Evolutionary conservation across 441 rosid species (phyloP), one percentile per base, ranked within the genome.

Genomic region (Erodium trifolium): DNA sequence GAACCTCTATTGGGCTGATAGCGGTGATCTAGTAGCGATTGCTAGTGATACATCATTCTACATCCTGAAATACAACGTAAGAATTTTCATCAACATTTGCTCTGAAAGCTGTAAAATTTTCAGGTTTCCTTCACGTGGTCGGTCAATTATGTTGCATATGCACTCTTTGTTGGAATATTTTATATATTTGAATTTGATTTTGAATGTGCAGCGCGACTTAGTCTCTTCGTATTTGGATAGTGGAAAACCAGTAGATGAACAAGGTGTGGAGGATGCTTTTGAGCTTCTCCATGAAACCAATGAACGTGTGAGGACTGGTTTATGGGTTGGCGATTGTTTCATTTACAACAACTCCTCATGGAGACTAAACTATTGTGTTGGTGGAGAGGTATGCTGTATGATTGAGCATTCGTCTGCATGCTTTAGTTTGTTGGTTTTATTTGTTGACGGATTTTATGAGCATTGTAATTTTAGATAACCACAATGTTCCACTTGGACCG

Each of bases 271-370:
- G 73, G 98, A 95, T 80, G 96, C 98, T 19, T 95, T 95, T 83
- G 99, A 92, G 83, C 97, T 88, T 81, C 98, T 95, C 66, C 91
- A 90, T 80, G 98, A 95, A 82, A 86, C 87, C 79, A 92, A 86
- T 87, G 99, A 95, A 76, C 97, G 99, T 71, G 96, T 87, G 65
- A 85, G 98, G 78, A 92, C 97, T 71, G 98, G 98, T 63, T 74
- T 95, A 63, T 95, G 99, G 99, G 98, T 95, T 79, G 99, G 99
- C 67, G 99, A 95, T 79, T 95, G 99, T 81, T 95, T 95, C 75
- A 95, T 95, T 74, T 95, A 92, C 79, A 92, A 86, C 76, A 92
- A 89, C 82, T 85, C 98, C 43, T 82, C 98, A 18, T 95, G 97
- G 98, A 92, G 98, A 74, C 97, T 95, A 74, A 95, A 95, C 75